Conservation (phyloP, 2,329 filamentous ascomycete species). For the Bipolaris gigantea region DNA sequence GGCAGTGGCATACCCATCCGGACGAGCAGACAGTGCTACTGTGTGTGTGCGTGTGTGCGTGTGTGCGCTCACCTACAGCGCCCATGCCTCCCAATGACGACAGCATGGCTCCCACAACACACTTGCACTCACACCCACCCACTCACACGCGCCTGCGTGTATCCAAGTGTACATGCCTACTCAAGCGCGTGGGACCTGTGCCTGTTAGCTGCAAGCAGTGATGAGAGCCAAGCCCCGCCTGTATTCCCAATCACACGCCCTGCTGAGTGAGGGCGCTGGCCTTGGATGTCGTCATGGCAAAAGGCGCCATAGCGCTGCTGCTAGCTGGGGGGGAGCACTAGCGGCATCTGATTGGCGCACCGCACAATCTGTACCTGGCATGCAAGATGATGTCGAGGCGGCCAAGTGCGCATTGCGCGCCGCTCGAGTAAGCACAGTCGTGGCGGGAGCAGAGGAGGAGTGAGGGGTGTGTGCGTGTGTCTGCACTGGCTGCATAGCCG, state of each 20-base stretch:
- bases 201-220: constrained; percentile 19
- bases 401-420: constrained; percentile 18
- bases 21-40: too few relatives aligned
- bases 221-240: constrained; percentile 32
- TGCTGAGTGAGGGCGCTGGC: constrained; percentile 13
- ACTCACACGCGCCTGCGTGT: background rate
- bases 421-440: constrained; percentile 5
- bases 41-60: too few relatives aligned
- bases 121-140: background rate
- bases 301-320: constrained; percentile 4
- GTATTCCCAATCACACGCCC: constrained; percentile 23
- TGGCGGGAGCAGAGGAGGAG: background rate
- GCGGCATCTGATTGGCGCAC: constrained; percentile 19
- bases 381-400: constrained; percentile 27
- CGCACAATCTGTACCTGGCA: constrained; percentile 20
- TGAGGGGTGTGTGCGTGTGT: too few relatives aligned
- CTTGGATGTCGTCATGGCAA: constrained; percentile 17
- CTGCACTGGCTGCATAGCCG: too few relatives aligned
- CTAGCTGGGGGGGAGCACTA: background rate
- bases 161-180: background rate
- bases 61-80: background rate
- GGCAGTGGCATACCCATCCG: too few relatives aligned
- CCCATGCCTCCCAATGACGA: constrained; percentile 25
- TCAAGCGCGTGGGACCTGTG: background rate
- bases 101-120: background rate